Evolutionary conservation across 805 yeast species (phyloP), one percentile per base, ranked within the genome.

Genomic region (Starmerella floricola): DNA sequence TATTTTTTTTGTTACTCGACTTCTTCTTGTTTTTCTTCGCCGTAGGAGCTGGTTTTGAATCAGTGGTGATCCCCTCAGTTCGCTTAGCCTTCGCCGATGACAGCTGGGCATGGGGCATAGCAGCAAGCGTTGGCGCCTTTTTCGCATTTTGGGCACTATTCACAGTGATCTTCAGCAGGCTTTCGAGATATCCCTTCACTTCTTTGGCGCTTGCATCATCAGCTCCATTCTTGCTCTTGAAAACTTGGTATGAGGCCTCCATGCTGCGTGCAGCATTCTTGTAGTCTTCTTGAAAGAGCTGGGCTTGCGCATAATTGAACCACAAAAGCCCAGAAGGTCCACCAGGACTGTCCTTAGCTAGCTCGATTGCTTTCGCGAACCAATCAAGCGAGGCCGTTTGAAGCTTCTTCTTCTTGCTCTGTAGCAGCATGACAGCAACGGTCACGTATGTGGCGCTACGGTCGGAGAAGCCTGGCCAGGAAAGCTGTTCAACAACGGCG

Each of bases 391-490:
- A 71, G 17, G 71, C 57, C 38, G 70, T 68, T 38, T 44, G 47
- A 17, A 46, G 31, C 16, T 37, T 34, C 2, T 23, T 27, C 38
- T 38, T 40, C 8, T 38, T 32, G 17, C 36, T 29, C 28, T 44
- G 42, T 46, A 77, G 74, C 42, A 83, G 66, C 54, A 76, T 69
- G 13, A 72, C 65, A 3, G 78, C 79, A 54, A 75, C 65, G 55
- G 82, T 73, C 51, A 76, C 66, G 55, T 74, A 63, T 6, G 84
- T 72, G 45, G 78, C 75, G 38, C 81, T 65, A 23, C 72, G 62
- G 42, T 82, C 79, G 34, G 94, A 85, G 57, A 86, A 94, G 40
- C 65, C 66, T 3, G 69, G 67, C 18, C 78, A 80, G 49, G 68
- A 73, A n/a, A 76, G 65, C 6, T 67, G 52, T n/a, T 60, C 52